Evolutionary conservation across 495 filamentous ascomycete genomes (phyloP).

Genomic region (Astrothelium macrocarpum): DNA sequence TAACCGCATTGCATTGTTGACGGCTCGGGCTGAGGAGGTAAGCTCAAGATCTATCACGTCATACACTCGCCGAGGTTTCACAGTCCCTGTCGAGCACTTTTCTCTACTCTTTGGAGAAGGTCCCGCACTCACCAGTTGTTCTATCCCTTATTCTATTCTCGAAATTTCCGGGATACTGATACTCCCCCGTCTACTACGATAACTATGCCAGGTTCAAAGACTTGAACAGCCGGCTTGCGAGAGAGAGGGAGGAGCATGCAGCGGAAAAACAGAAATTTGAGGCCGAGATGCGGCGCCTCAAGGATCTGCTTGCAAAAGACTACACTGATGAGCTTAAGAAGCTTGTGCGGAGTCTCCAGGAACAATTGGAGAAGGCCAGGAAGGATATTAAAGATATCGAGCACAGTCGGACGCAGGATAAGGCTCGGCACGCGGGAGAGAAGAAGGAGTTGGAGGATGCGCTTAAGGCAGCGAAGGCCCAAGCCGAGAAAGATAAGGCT

Average conservation of each 20-base stretch:
- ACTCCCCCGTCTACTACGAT: neutral
- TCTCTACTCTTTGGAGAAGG: neutral
- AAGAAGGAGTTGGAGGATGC: neutral
- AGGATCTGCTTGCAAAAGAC: neutral
- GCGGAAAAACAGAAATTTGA: neutral
- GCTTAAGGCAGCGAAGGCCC: neutral
- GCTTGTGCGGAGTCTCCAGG: neutral
- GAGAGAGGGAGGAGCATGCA: neutral
- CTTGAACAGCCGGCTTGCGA: neutral
- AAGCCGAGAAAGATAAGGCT: too few species aligned
- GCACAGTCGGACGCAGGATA: neutral
- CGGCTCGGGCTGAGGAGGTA: slow-evolving; percentile 1
- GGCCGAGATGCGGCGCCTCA: neutral
- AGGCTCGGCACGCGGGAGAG: neutral
- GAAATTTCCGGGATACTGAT: neutral
- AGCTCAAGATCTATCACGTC: neutral
- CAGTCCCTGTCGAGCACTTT: neutral
- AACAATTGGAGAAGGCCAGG: neutral
- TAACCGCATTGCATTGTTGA: neutral
- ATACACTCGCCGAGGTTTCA: neutral
- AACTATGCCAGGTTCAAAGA: neutral
- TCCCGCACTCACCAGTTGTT: neutral
- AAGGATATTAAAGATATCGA: neutral
- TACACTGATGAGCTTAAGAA: neutral
- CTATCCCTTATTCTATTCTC: neutral